These are phyloP conservation scores for Claviceps africana DNA, from an alignment of 2,329 filamentous ascomycete species.

Conservation along the genomic window DNA sequence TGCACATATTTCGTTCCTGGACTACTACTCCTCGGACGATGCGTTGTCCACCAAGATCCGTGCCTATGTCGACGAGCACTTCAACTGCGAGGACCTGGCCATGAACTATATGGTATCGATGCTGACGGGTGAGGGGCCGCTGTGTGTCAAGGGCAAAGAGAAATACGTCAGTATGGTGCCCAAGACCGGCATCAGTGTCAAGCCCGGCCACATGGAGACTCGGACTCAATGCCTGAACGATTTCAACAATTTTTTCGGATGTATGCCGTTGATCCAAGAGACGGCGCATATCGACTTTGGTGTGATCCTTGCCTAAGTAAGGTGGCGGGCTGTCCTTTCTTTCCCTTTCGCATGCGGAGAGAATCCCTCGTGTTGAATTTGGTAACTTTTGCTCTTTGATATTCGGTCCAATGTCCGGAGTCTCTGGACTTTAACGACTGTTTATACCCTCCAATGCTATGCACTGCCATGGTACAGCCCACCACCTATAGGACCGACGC, in stretches of 20 bases:
- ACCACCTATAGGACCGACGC: too few species aligned
- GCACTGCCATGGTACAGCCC: too few species aligned
- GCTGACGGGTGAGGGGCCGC: slow-evolving; percentile 20
- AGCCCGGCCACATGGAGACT: slow-evolving; percentile 19
- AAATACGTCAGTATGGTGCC: slow-evolving; percentile 20
- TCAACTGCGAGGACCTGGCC: slow-evolving; percentile 28
- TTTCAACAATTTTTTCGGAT: slow-evolving; percentile 19
- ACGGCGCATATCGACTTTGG: slow-evolving; percentile 20
- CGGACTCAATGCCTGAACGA: slow-evolving; percentile 22
- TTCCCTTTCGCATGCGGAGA: neutral
- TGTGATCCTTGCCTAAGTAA: slow-evolving; percentile 13
- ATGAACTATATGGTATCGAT: slow-evolving; percentile 23
- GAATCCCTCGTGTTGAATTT: neutral
- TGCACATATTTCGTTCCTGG: slow-evolving; percentile 23
- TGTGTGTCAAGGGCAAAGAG: slow-evolving; percentile 20
- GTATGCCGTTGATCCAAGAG: slow-evolving; percentile 22
- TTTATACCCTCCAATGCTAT: too few species aligned
- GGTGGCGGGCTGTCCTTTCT: neutral
- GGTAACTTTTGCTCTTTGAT: too few species aligned
- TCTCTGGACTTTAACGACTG: too few species aligned
- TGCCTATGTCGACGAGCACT: slow-evolving; percentile 22
- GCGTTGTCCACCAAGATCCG: slow-evolving; percentile 17
- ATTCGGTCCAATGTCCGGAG: too few species aligned
- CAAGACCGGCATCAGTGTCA: slow-evolving; percentile 19
- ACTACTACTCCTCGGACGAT: slow-evolving; percentile 25